phyloP scores from a whole-genome alignment of 2,329 filamentous ascomycete genomes.

The Clarireedia homoeocarpa region DNA sequence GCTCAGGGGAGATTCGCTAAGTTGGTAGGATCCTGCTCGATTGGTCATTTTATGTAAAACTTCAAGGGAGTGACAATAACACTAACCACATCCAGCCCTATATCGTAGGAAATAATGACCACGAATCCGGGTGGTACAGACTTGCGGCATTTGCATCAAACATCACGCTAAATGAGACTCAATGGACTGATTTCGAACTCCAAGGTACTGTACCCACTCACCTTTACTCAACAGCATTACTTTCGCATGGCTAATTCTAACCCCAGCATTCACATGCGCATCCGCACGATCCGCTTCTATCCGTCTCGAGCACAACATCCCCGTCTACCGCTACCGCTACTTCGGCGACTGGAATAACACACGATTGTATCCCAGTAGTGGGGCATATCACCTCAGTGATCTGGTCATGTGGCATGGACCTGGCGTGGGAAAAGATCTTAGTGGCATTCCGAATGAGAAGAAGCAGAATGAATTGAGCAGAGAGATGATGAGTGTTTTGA shows the following conservation, averaged over 20 bases:
- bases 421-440: neutral
- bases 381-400: slow-evolving; percentile 31
- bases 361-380: slow-evolving; percentile 22
- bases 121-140: slow-evolving; percentile 21
- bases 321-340: slow-evolving; percentile 33
- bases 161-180: neutral
- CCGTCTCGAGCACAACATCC: slow-evolving; percentile 19
- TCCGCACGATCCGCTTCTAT: slow-evolving; percentile 22
- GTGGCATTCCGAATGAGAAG: neutral
- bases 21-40: neutral
- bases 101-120: slow-evolving; percentile 29
- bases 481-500: neutral
- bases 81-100: slow-evolving; percentile 15
- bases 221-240: slow-evolving; percentile 16
- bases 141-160: neutral
- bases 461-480: neutral
- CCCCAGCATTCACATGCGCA: slow-evolving; percentile 31
- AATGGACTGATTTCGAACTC: neutral
- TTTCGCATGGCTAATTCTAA: slow-evolving; percentile 8
- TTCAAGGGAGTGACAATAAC: neutral
- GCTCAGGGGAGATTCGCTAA: slow-evolving; percentile 12
- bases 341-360: slow-evolving; percentile 32
- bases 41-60: neutral
- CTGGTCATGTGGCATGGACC: slow-evolving; percentile 12
- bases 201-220: slow-evolving; percentile 23